These are phyloP conservation scores for Penicillium paxilli DNA, from an alignment of 495 filamentous ascomycete genomes.

Conservation along the genomic window DNA sequence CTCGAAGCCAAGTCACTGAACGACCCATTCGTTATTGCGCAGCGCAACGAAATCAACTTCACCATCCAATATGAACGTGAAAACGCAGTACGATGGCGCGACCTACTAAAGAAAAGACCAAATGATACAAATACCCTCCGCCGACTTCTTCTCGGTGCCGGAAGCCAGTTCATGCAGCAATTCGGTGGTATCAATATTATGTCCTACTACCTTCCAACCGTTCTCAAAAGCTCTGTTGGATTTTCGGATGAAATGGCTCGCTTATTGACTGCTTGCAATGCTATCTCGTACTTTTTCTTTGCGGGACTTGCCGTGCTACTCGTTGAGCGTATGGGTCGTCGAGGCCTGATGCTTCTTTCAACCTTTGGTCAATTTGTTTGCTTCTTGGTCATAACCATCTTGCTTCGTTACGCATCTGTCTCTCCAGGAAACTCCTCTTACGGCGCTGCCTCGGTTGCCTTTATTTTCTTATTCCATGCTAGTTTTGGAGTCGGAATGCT, in stretches of 20 bases:
- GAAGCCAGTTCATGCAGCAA: slow-evolving; percentile 56
- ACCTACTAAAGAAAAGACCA: slow-evolving; percentile 39
- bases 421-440: slow-evolving; percentile 24
- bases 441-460: slow-evolving; percentile 35
- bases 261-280: slow-evolving; percentile 51
- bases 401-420: slow-evolving; percentile 46
- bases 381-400: slow-evolving; percentile 57
- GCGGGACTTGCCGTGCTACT: slow-evolving; percentile 43
- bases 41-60: slow-evolving; percentile 49
- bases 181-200: slow-evolving; percentile 50
- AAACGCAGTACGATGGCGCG: slow-evolving; percentile 46
- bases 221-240: slow-evolving; percentile 52
- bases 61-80: slow-evolving; percentile 49
- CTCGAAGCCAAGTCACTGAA: slow-evolving; percentile 44
- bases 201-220: slow-evolving; percentile 49
- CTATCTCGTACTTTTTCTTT: slow-evolving; percentile 51
- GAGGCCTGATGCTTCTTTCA: slow-evolving; percentile 54
- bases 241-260: slow-evolving; percentile 46
- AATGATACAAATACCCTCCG: slow-evolving; percentile 47
- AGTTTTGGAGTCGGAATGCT: slow-evolving; percentile 57
- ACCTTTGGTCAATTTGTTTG: slow-evolving; percentile 45
- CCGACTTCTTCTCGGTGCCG: slow-evolving; percentile 49
- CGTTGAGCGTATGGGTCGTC: slow-evolving; percentile 51
- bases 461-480: slow-evolving; percentile 55
- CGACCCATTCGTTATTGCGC: slow-evolving; percentile 47